Base-by-base conservation (phyloP, 129 eudicot species). In the Erigeron canadensis region DNA sequence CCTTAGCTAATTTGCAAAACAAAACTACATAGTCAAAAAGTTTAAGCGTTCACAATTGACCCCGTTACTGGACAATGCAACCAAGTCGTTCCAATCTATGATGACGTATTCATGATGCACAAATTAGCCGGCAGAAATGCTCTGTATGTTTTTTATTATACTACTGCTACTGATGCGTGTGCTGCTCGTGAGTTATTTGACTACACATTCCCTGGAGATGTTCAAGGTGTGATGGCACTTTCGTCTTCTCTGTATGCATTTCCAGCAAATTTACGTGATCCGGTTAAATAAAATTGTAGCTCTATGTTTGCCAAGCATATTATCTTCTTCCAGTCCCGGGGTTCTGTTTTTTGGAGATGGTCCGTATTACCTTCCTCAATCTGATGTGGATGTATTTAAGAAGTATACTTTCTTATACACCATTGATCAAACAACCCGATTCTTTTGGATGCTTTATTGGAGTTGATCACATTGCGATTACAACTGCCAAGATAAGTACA, bases 401-500 rank as follows among this genome's bases (percentile, higher is more conserved):
- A 46, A 54, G 43, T 56, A 19, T 39, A 5, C 66, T 71, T 56
- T 40, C 65, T 6, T 71, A 71, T 15, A 56, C 65, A 1, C 4
- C 11, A 10, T 57, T 71, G 37, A 21, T 71, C 5, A 56, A 71
- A 43, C 75, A 57, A 7, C 65, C 65, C 0, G 15, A 41, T 10
- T 57, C 75, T 13, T 71, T 71, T 22, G 75, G 75, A 8, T 71
- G 56, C 75, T 71, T 71, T 23, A 57, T 71, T 2, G 44, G 75
- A 13, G 66, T 71, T 43, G 21, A 57, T 12, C 16, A 40, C 6
- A 53, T 71, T 4, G 55, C 56, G 5, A 70, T 70, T 53, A 15
- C 41, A 2, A 57, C 56, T 55, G 9, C 75, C 15, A 71, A 71
- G 66, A 56, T 71, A 6, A 71, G 75, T 19, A 71, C 66, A 6